Conservation (phyloP, 2,329 filamentous ascomycete genomes). For the Aspergillus ochraceoroseus region DNA sequence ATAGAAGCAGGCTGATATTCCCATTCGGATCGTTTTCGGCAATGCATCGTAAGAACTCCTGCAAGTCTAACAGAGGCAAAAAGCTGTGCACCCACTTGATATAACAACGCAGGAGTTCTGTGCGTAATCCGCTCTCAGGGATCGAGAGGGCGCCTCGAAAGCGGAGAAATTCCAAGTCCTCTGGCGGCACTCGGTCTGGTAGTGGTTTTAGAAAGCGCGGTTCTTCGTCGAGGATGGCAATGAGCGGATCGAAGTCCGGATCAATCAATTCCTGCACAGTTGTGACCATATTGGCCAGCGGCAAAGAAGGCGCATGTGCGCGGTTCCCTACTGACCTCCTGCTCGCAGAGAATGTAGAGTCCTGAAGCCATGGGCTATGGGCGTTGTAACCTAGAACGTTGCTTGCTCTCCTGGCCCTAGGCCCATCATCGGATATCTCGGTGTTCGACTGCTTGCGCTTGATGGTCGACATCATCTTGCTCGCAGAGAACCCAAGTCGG, state of each 20-base stretch:
- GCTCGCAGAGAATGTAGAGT: constrained; percentile 22
- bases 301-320: constrained; percentile 29
- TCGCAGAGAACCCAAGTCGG: constrained; percentile 16
- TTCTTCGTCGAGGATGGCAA: constrained; percentile 36
- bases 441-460: constrained; percentile 29
- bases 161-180: constrained; percentile 73
- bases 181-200: constrained; percentile 65
- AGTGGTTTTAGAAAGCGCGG: constrained; percentile 69
- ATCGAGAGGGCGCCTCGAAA: constrained; percentile 75
- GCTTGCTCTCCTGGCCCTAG: constrained; percentile 22
- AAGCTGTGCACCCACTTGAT: constrained; percentile 84
- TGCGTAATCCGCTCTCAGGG: constrained; percentile 63
- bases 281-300: constrained; percentile 38
- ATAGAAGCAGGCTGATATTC: constrained; percentile 73
- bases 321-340: constrained; percentile 31
- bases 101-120: constrained; percentile 71
- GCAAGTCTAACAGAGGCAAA: constrained; percentile 72
- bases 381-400: constrained; percentile 28
- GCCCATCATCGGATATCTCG: constrained; percentile 18
- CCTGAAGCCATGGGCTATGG: constrained; percentile 31
- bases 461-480: constrained; percentile 20
- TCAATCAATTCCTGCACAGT: constrained; percentile 38
- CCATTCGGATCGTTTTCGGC: constrained; percentile 62
- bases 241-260: constrained; percentile 38
- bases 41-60: constrained; percentile 51